Evolutionary conservation across 768 basidiomycete genomes (phyloP).

Genomic region (Hygrophorus russula): DNA sequence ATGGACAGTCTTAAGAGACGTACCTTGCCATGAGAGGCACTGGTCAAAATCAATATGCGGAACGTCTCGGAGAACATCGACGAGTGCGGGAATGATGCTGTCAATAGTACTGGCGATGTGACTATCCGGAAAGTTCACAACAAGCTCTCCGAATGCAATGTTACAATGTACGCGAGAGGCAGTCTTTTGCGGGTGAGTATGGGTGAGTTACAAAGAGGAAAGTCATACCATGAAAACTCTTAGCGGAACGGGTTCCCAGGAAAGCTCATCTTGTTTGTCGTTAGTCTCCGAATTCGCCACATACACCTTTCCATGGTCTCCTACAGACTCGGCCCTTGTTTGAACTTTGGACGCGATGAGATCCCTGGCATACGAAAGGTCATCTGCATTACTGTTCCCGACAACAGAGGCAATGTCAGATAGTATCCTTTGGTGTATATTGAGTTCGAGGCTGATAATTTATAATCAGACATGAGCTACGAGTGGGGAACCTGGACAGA

Average conservation of each 20-base stretch:
- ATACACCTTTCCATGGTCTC: no score
- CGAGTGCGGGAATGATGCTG: constrained; percentile 44
- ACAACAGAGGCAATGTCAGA: constrained; percentile 59
- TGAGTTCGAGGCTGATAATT: constrained; percentile 54
- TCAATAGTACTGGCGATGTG: constrained; percentile 41
- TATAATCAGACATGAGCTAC: constrained; percentile 4
- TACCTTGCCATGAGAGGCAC: constrained; percentile 75
- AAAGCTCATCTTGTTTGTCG: constrained; percentile 16
- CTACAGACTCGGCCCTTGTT: constrained; percentile 17
- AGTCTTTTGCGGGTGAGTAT: constrained; percentile 30
- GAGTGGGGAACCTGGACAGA: not conserved
- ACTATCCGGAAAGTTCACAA: constrained; percentile 47
- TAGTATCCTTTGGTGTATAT: constrained; percentile 66
- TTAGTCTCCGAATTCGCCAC: no score
- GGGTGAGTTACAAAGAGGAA: not conserved
- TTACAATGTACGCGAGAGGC: constrained; percentile 67
- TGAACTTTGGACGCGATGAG: constrained; percentile 54
- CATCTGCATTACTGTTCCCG: constrained; percentile 31
- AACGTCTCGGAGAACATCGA: constrained; percentile 60
- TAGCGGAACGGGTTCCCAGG: constrained; percentile 17
- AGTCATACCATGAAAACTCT: constrained; percentile 51
- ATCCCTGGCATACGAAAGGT: constrained; percentile 36
- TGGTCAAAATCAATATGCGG: constrained; percentile 70
- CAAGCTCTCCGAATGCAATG: constrained; percentile 74
- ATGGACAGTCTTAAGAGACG: constrained; percentile 6